phyloP scores from a whole-genome alignment of 768 basidiomycete genomes.

The Amanita pseudoporphyria region DNA sequence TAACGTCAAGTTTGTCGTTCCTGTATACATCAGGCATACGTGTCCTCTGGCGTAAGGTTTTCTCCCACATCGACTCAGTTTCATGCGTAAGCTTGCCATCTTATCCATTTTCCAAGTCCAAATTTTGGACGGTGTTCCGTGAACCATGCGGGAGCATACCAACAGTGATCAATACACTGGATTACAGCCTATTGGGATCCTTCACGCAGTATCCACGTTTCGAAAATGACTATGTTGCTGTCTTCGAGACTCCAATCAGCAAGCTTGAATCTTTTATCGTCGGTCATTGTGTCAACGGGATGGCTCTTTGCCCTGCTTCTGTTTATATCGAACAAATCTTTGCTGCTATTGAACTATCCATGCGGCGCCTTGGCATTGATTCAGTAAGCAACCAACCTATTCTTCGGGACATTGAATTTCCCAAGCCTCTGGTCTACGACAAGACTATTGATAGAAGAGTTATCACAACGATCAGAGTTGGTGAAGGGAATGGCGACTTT shows the following conservation, averaged over 20 bases:
- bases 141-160: conserved; percentile 13
- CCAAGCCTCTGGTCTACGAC: conserved; percentile 43
- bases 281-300: conserved; percentile 49
- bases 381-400: conserved; percentile 24
- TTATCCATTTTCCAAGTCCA: conserved; percentile 50
- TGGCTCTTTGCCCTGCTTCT: conserved; percentile 56
- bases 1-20: conserved; percentile 35
- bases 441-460: conserved; percentile 23
- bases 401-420: conserved; percentile 36
- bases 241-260: conserved; percentile 45
- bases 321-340: conserved; percentile 51
- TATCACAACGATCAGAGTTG: conserved; percentile 18
- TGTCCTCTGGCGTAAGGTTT: conserved; percentile 49
- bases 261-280: conserved; percentile 33
- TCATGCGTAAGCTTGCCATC: conserved; percentile 45
- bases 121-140: conserved; percentile 47
- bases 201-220: conserved; percentile 34
- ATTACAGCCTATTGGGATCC: conserved; percentile 26
- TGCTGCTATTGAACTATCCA: conserved; percentile 31
- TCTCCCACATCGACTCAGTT: conserved; percentile 30
- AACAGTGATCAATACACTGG: conserved; percentile 9
- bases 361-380: conserved; percentile 18
- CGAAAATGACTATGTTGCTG: conserved; percentile 26
- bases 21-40: conserved; percentile 33
- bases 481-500: neutral